Percentiles rank a stretch among this genome's conserved stretches.
Evolutionary conservation across 2,329 filamentous ascomycete species (phyloP).

Genomic region (Proliferodiscus dingleyae): DNA sequence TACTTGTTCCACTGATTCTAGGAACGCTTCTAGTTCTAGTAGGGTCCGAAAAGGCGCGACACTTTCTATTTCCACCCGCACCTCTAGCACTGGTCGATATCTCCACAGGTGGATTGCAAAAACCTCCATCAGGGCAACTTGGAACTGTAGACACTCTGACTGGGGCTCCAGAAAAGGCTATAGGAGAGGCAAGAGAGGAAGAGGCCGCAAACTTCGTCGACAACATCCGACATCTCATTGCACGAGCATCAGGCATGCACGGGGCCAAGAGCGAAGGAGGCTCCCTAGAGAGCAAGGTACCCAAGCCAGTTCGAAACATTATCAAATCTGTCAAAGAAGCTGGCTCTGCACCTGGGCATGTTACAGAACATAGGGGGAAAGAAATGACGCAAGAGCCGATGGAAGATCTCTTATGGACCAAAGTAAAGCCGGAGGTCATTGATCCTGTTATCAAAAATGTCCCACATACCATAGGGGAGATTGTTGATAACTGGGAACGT

Average conservation of each 20-base stretch:
- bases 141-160: constrained; percentile 74
- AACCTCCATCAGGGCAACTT: constrained; percentile 68
- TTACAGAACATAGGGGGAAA: not conserved
- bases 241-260: constrained; percentile 11
- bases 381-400: constrained; percentile 14
- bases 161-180: constrained; percentile 76
- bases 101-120: constrained; percentile 69
- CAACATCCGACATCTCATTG: constrained; percentile 6
- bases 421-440: constrained; percentile 5
- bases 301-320: not conserved
- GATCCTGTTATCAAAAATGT: not conserved
- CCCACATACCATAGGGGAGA: constrained; percentile 39
- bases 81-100: constrained; percentile 68
- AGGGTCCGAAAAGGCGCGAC: constrained; percentile 56
- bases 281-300: not conserved
- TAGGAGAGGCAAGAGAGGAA: constrained; percentile 77
- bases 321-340: not conserved
- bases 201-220: constrained; percentile 74
- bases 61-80: constrained; percentile 68
- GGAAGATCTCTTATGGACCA: constrained; percentile 14
- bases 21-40: constrained; percentile 60
- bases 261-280: constrained; percentile 8
- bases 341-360: constrained; percentile 5
- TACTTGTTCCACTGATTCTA: constrained; percentile 60
- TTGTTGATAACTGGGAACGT: constrained; percentile 47